A percentile compares a stretch with the other conserved stretches of the same genome.
Conservation (phyloP, 2,329 filamentous ascomycete species). For the Cercospora sp. region DNA sequence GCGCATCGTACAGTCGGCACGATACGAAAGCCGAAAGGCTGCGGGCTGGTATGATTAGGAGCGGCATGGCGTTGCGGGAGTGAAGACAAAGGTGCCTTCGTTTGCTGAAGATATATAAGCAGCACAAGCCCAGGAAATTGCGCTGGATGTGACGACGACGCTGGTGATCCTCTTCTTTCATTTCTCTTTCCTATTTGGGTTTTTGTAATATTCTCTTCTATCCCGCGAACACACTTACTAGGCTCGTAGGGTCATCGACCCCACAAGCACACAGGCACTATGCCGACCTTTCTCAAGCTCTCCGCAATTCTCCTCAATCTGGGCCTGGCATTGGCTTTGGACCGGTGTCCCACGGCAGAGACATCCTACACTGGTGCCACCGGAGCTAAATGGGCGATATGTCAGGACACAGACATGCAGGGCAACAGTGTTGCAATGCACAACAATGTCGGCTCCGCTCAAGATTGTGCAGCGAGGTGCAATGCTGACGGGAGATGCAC, state of each 20-base stretch:
- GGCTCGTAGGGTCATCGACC: neutral
- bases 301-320: neutral
- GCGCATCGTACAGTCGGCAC: neutral
- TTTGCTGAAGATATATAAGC: neutral
- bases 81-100: neutral
- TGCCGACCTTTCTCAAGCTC: neutral
- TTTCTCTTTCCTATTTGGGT: neutral
- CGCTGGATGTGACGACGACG: neutral
- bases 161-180: neutral
- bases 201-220: neutral
- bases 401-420: neutral
- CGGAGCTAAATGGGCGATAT: slow-evolving; percentile 9
- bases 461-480: slow-evolving; percentile 7
- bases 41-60: neutral
- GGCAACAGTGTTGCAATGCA: neutral
- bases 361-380: neutral
- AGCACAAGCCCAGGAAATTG: neutral
- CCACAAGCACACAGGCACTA: neutral
- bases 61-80: neutral
- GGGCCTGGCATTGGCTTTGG: neutral
- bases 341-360: neutral
- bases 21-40: neutral
- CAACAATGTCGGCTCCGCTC: neutral
- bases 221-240: neutral
- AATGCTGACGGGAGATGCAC: neutral